phyloP scores from a whole-genome alignment of 2,329 filamentous ascomycete genomes.

The Lecanosticta acicola region DNA sequence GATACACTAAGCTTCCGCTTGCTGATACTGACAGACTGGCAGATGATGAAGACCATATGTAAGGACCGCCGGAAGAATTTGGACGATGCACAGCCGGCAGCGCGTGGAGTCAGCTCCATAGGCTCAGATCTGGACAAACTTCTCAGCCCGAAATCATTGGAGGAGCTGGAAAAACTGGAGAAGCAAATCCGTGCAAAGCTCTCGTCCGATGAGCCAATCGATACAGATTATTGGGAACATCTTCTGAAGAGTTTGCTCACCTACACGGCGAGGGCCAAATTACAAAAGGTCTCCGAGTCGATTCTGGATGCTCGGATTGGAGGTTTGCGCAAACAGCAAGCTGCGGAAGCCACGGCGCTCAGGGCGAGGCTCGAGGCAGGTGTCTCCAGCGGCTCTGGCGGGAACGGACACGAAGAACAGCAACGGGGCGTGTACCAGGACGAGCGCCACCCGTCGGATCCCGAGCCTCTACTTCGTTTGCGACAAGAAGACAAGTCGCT shows the following conservation, averaged over 20 bases:
- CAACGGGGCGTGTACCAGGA: not conserved
- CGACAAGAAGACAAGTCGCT: slow-evolving; percentile 58
- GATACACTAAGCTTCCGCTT: slow-evolving; percentile 4
- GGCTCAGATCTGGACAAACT: slow-evolving; percentile 83
- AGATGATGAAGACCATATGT: slow-evolving; percentile 79
- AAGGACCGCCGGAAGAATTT: slow-evolving; percentile 64
- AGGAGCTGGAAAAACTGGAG: slow-evolving; percentile 82
- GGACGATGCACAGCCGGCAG: slow-evolving; percentile 52
- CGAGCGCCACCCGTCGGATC: slow-evolving; percentile 46
- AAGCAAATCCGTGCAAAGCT: slow-evolving; percentile 82
- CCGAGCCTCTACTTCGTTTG: slow-evolving; percentile 61
- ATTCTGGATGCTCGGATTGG: slow-evolving; percentile 66
- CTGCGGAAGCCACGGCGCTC: slow-evolving; percentile 57
- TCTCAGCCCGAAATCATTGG: slow-evolving; percentile 74
- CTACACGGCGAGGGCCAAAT: slow-evolving; percentile 85
- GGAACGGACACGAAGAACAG: not conserved
- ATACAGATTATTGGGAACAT: slow-evolving; percentile 97
- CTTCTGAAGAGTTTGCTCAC: slow-evolving; percentile 76
- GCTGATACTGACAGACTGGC: slow-evolving; percentile 21
- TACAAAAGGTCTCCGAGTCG: slow-evolving; percentile 70
- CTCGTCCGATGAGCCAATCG: slow-evolving; percentile 81
- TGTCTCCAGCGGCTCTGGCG: slow-evolving; percentile 22
- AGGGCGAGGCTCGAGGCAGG: slow-evolving; percentile 46
- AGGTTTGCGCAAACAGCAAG: slow-evolving; percentile 60
- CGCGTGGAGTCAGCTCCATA: slow-evolving; percentile 76